Evolutionary conservation across 352 stramenopile genomes (phyloP).

Genomic region (Globisporangium iwayamae): DNA sequence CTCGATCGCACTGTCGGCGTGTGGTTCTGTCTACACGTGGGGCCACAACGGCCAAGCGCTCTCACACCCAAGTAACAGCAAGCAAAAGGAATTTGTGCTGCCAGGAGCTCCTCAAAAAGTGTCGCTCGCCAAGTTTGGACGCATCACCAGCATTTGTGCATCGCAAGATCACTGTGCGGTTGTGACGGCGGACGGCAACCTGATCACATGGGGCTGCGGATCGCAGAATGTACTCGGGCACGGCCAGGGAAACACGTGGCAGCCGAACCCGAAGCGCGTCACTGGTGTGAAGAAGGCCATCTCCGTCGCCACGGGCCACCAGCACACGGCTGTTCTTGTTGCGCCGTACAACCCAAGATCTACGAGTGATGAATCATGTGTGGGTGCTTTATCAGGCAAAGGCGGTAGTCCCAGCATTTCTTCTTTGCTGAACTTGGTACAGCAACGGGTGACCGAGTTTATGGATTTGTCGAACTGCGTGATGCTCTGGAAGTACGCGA

Average conservation of each 20-base stretch:
- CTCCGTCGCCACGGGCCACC: conserved; percentile 57
- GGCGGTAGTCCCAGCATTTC: background rate
- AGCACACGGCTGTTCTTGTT: conserved; percentile 74
- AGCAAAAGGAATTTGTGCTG: conserved; percentile 18
- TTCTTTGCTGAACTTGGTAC: conserved; percentile 38
- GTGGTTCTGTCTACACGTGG: conserved; percentile 73
- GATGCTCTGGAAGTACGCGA: conserved; percentile 56
- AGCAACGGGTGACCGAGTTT: conserved; percentile 44
- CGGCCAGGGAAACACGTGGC: conserved; percentile 68
- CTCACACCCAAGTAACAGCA: conserved; percentile 31
- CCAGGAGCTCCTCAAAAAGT: conserved; percentile 49
- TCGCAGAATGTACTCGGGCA: conserved; percentile 70
- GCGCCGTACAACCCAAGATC: conserved; percentile 31
- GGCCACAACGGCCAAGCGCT: conserved; percentile 66
- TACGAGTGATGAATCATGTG: background rate
- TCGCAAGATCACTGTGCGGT: conserved; percentile 79
- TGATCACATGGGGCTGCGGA: conserved; percentile 75
- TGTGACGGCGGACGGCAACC: conserved; percentile 51
- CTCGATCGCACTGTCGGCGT: conserved; percentile 66
- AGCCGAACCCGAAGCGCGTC: conserved; percentile 75
- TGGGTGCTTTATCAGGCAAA: background rate
- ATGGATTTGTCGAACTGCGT: conserved; percentile 61
- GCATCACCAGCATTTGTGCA: conserved; percentile 54
- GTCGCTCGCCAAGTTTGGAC: conserved; percentile 36
- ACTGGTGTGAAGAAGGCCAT: conserved; percentile 69